These are phyloP conservation scores for Tricholoma bakamatsutake DNA, from an alignment of 768 basidiomycete species.

Conservation along the genomic window DNA sequence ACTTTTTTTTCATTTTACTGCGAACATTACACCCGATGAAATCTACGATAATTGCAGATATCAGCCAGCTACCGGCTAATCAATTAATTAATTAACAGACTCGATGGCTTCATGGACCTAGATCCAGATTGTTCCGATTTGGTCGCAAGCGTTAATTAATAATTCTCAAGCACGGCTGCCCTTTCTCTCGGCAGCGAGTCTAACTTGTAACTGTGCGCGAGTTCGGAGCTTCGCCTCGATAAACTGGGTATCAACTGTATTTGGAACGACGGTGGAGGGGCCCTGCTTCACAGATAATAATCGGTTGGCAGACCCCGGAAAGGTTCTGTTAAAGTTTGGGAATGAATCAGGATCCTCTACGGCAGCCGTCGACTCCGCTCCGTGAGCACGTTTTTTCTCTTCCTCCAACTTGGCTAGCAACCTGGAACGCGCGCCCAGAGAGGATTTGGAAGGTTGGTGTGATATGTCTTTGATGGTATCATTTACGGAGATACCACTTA, in stretches of 20 bases:
- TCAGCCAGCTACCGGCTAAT: background rate
- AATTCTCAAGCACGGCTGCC: background rate
- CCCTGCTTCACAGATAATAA: background rate
- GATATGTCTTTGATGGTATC: conserved; percentile 8
- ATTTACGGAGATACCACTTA: conserved; percentile 6
- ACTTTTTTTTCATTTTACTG: background rate
- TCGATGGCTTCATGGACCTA: background rate
- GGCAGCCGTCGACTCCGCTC: background rate
- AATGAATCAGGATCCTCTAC: background rate
- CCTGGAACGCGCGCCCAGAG: conserved; percentile 24
- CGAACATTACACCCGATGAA: background rate
- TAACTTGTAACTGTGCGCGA: conserved; percentile 42
- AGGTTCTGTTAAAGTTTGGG: conserved; percentile 12
- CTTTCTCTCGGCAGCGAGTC: conserved; percentile 41
- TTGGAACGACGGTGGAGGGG: background rate
- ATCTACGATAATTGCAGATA: background rate
- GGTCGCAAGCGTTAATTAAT: background rate
- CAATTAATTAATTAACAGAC: background rate
- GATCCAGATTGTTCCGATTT: background rate
- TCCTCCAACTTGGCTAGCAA: conserved; percentile 38
- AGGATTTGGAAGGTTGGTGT: conserved; percentile 3
- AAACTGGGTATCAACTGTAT: conserved; percentile 15
- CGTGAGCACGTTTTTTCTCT: conserved; percentile 32
- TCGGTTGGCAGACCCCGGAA: conserved; percentile 7
- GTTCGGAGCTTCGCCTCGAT: conserved; percentile 41